A percentile compares a stretch with the other conserved stretches of the same genome.
Evolutionary conservation across 2,329 filamentous ascomycete genomes (phyloP).

Genomic region (Trichoderma afroharzianum): DNA sequence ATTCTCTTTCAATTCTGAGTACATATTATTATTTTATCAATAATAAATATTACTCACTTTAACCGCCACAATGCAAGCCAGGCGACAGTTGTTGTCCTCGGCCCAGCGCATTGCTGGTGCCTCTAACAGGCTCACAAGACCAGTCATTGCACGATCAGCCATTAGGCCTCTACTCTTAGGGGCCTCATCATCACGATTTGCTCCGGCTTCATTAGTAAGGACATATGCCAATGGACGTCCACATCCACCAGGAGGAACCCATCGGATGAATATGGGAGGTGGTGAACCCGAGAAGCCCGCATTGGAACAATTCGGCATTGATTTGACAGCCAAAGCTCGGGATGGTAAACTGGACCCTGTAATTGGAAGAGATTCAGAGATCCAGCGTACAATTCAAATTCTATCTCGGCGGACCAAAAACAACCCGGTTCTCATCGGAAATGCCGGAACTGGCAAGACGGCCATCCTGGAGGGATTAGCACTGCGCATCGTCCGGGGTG

Average conservation of each 20-base stretch:
- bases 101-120: constrained; percentile 37
- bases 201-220: constrained; percentile 43
- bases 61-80: constrained; percentile 39
- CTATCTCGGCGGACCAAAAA: constrained; percentile 92
- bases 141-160: constrained; percentile 27
- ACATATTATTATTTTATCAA: neutral
- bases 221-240: constrained; percentile 69
- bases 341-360: constrained; percentile 93
- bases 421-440: constrained; percentile 90
- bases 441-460: constrained; percentile 89
- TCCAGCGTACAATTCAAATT: constrained; percentile 91
- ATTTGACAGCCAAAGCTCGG: constrained; percentile 79
- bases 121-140: constrained; percentile 28
- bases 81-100: constrained; percentile 38
- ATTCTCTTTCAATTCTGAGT: neutral
- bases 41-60: constrained; percentile 1
- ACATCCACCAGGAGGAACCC: constrained; percentile 85
- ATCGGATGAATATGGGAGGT: constrained; percentile 85
- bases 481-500: constrained; percentile 82
- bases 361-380: constrained; percentile 87
- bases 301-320: constrained; percentile 85
- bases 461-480: constrained; percentile 89
- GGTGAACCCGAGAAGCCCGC: constrained; percentile 73
- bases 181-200: constrained; percentile 26
- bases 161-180: neutral